Evolutionary conservation across 129 eudicot genomes (phyloP), one percentile per base, ranked within the genome.

Genomic region (Tagetes patula): DNA sequence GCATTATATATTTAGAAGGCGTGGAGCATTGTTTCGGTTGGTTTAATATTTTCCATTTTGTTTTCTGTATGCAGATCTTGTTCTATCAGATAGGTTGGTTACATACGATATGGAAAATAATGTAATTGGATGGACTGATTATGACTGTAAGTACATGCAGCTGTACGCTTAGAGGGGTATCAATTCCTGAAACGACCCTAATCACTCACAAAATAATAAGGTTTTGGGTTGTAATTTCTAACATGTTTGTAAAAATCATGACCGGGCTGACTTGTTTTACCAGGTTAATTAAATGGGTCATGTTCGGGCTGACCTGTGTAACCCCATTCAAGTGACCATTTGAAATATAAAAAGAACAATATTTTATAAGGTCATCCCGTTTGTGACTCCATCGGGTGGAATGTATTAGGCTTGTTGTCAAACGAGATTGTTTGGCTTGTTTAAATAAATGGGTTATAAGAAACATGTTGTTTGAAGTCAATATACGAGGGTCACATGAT

Each of bases 101-200:
- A 81, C 85, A n/a, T 90, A 90, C 66, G 89, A 90, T 64, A 83
- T 90, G 12, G 96, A 87, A 50, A 90, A 90, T 62, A 81, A 85
- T 65, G 76, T 78, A 40, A 85, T 90, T 65, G 96, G 96, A 73
- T 90, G 96, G 95, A 79, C 87, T 3, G 86, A 83, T 11, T 82
- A 87, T 82, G 82, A 87, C 70, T 87, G 96, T 34, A 60, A 36
- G 66, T 36, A 60, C 66, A 60, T 36, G 36, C 66, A 60, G 3
- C 27, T 13, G 33, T 81, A 66, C 14, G 32, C 55, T 56, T 61
- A 12, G 50, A 20, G 60, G 34, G 9, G 60, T 54, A 20, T 27
- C 60, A 6, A 27, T 20, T 50, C 30, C 60, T 20, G 3, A 14
- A 1, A 27, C 1, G 8, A 48, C 53, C 53, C 20, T n/a, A 33